Evolutionary conservation across 345 rosid genomes (phyloP).

Genomic region (Citropsis articulata): DNA sequence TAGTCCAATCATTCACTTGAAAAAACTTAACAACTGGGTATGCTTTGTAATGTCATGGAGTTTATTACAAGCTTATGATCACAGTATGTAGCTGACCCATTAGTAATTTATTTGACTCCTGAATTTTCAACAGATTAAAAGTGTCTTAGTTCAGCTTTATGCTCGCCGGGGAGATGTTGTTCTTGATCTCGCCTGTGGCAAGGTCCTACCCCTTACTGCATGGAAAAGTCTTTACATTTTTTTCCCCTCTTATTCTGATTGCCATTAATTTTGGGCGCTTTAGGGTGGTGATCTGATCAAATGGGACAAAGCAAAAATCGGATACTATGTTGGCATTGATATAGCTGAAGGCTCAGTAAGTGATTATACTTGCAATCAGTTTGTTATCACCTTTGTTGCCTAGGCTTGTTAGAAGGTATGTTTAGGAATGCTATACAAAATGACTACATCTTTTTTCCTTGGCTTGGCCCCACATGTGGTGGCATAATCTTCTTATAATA

Average conservation of each 20-base stretch:
- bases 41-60: conserved; percentile 14
- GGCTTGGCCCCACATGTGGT: not conserved
- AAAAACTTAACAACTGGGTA: conserved; percentile 97
- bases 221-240: not conserved
- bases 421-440: not conserved
- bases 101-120: not conserved
- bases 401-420: not conserved
- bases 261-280: conserved; percentile 5
- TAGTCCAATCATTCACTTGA: conserved; percentile 93
- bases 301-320: conserved; percentile 94
- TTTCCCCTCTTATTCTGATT: not conserved
- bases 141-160: conserved; percentile 93
- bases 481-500: not conserved
- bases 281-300: conserved; percentile 99
- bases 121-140: conserved; percentile 67
- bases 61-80: not conserved
- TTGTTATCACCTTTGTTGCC: not conserved
- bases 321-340: conserved; percentile 94
- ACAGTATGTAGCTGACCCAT: not conserved
- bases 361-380: conserved; percentile 3
- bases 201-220: conserved; percentile 39
- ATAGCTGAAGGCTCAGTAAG: conserved; percentile 97
- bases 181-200: conserved; percentile 97
- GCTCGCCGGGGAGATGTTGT: conserved; percentile 85
- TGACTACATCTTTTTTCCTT: not conserved